Evolutionary conservation across 352 stramenopile genomes (phyloP).

Genomic region (Elongisporangium senticosum): DNA sequence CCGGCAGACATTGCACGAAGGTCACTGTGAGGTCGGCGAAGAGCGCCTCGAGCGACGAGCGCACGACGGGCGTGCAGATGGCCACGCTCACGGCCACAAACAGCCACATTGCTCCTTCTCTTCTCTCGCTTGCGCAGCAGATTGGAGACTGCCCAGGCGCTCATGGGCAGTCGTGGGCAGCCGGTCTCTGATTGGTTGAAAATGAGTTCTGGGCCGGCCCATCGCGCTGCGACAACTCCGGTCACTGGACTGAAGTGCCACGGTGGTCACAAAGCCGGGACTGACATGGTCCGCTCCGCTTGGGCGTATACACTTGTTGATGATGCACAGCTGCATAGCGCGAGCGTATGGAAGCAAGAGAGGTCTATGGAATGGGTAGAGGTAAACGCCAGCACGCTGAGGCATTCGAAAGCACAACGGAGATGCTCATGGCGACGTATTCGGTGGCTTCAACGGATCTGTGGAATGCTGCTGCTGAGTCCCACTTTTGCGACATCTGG

Average conservation of each 20-base stretch:
- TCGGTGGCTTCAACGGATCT: background rate
- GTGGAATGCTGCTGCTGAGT: background rate
- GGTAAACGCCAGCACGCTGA: background rate
- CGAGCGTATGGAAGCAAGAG: background rate
- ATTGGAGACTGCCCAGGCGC: background rate
- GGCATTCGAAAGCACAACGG: background rate
- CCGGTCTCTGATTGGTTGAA: background rate
- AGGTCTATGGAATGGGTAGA: background rate
- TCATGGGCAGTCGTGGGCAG: background rate
- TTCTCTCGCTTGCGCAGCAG: background rate
- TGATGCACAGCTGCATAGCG: background rate
- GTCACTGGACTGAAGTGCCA: background rate
- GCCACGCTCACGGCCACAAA: conserved; percentile 48
- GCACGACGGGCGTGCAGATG: conserved; percentile 48
- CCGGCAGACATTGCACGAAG: conserved; percentile 32
- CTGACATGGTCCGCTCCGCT: background rate
- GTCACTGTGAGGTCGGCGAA: conserved; percentile 61
- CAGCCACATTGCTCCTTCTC: conserved; percentile 33
- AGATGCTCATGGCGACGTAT: background rate
- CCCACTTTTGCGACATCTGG: background rate
- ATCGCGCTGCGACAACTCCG: background rate
- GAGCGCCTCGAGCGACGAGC: conserved; percentile 43
- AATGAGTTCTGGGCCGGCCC: background rate
- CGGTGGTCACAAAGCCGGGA: background rate
- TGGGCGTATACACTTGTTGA: background rate